These are phyloP conservation scores for Blastomyces parvus DNA, from an alignment of 2,329 filamentous ascomycete species.

Conservation along the genomic window DNA sequence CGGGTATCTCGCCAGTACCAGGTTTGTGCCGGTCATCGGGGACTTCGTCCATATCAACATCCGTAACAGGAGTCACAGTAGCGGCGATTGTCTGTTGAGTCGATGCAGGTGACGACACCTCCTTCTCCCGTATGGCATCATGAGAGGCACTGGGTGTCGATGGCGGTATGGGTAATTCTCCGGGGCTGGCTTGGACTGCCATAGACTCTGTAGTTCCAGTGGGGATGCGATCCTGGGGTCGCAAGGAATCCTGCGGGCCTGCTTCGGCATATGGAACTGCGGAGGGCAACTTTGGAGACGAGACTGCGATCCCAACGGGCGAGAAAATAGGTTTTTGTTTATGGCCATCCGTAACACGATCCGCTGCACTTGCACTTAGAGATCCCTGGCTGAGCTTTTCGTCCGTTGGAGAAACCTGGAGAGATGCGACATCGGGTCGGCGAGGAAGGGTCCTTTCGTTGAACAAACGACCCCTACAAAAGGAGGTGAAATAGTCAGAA, in stretches of 20 bases:
- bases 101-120: neutral
- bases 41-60: conserved; percentile 6
- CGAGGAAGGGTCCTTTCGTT: conserved; percentile 45
- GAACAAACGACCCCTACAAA: conserved; percentile 46
- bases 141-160: neutral
- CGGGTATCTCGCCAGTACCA: neutral
- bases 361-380: neutral
- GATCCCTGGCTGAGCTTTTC: neutral
- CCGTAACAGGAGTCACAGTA: conserved; percentile 2
- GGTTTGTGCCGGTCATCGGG: neutral
- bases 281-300: conserved; percentile 1
- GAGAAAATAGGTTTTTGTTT: neutral
- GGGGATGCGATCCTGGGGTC: neutral
- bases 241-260: neutral
- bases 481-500: neutral
- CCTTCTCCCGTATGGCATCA: conserved; percentile 3
- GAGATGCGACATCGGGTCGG: conserved; percentile 22
- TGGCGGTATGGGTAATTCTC: neutral
- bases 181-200: neutral
- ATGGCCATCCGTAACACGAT: conserved; percentile 2
- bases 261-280: neutral
- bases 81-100: neutral
- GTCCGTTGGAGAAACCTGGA: neutral
- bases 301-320: neutral
- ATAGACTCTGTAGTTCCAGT: neutral